Conservation (phyloP, 2,329 filamentous ascomycete species). For the Fusarium duplospermum region DNA sequence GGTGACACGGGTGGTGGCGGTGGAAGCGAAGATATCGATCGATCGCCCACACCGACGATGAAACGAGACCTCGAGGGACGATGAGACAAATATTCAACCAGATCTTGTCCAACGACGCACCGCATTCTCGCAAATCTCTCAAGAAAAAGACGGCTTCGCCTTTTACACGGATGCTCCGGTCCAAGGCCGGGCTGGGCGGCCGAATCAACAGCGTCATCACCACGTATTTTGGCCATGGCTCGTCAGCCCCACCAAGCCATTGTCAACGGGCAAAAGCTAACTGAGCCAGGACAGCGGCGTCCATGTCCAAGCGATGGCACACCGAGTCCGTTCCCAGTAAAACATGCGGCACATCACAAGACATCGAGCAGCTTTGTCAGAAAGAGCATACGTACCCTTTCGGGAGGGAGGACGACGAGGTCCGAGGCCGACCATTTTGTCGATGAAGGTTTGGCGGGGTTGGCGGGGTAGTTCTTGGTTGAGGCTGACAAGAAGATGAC, state of each 20-base stretch:
- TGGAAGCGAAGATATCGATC: conserved; percentile 1
- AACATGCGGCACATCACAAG: background rate
- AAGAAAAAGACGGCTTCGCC: conserved; percentile 23
- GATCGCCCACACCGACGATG: background rate
- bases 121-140: background rate
- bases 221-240: conserved; percentile 20
- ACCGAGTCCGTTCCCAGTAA: background rate
- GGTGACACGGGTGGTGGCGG: conserved; percentile 19
- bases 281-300: background rate
- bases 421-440: conserved; percentile 64
- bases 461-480: conserved; percentile 50
- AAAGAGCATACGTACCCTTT: conserved; percentile 71
- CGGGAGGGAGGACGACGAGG: conserved; percentile 62
- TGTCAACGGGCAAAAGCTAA: conserved; percentile 16
- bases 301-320: background rate
- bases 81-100: background rate
- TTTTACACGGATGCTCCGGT: conserved; percentile 6
- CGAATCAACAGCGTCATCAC: conserved; percentile 33
- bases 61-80: background rate
- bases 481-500: conserved; percentile 21
- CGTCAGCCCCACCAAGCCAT: conserved; percentile 26
- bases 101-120: background rate
- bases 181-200: conserved; percentile 1
- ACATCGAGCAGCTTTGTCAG: background rate
- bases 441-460: conserved; percentile 47